phyloP scores from a whole-genome alignment of 768 basidiomycete genomes.

The Amanita pallidorosea region DNA sequence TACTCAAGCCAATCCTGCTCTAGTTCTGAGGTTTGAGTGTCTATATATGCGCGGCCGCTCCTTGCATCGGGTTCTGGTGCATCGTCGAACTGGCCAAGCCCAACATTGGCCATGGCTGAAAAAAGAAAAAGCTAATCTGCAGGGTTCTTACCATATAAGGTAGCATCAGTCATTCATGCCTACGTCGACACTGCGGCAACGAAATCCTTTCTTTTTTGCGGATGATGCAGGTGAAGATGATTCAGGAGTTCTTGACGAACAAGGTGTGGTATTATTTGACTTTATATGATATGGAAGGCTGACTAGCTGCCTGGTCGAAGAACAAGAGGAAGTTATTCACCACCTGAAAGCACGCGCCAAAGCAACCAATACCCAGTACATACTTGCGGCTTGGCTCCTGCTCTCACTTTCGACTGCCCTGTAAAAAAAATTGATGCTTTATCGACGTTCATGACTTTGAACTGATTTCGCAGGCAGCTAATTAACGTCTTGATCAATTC shows the following conservation, averaged over 20 bases:
- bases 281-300: background rate
- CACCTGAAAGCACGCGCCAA: constrained; percentile 33
- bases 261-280: constrained; percentile 23
- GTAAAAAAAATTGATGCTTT: constrained; percentile 23
- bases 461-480: constrained; percentile 14
- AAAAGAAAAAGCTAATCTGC: background rate
- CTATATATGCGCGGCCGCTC: constrained; percentile 31
- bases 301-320: constrained; percentile 18
- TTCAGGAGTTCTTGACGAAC: constrained; percentile 35
- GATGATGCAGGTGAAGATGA: constrained; percentile 16
- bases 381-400: constrained; percentile 26
- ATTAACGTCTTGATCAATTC: constrained; percentile 20
- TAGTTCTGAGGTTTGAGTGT: constrained; percentile 26
- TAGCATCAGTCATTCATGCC: background rate
- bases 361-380: constrained; percentile 29
- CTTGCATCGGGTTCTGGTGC: constrained; percentile 26
- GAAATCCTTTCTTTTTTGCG: constrained; percentile 32
- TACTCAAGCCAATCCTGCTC: constrained; percentile 22
- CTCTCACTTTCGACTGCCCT: constrained; percentile 34
- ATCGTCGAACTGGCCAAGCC: constrained; percentile 53
- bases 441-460: background rate
- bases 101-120: constrained; percentile 18
- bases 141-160: background rate
- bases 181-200: constrained; percentile 31
- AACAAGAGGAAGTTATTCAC: constrained; percentile 53